phyloP scores from a whole-genome alignment of 1,284 basidiomycete genomes.

The Phenoliferia sp. region DNA sequence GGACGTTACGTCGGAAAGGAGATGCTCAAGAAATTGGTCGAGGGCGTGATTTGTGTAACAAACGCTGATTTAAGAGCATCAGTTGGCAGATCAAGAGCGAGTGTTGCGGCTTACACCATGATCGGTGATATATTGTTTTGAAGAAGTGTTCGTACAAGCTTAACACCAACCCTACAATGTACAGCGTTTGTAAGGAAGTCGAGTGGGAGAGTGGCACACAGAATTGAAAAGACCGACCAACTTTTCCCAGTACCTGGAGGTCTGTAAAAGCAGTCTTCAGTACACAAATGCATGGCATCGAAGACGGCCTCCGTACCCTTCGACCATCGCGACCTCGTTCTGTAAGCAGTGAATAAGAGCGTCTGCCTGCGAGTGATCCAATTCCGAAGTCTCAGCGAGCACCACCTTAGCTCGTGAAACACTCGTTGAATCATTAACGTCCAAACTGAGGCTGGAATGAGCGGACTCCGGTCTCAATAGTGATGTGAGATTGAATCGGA shows the following conservation, averaged over 20 bases:
- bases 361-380: conserved; percentile 63
- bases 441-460: conserved; percentile 39
- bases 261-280: conserved; percentile 39
- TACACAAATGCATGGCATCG: too few species aligned
- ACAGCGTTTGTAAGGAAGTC: neutral
- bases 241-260: conserved; percentile 69
- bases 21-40: conserved; percentile 60
- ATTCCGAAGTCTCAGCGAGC: conserved; percentile 47
- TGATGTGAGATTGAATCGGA: conserved; percentile 50
- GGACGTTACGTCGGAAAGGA: conserved; percentile 60
- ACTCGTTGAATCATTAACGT: conserved; percentile 44
- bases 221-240: conserved; percentile 33
- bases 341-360: conserved; percentile 59
- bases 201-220: conserved; percentile 45
- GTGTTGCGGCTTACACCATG: conserved; percentile 16
- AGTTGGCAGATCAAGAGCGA: neutral
- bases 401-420: conserved; percentile 46
- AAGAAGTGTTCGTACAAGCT: conserved; percentile 60
- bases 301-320: too few species aligned
- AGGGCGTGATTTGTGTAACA: conserved; percentile 71
- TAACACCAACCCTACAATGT: conserved; percentile 50
- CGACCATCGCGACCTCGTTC: conserved; percentile 59
- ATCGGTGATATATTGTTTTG: conserved; percentile 53
- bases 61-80: conserved; percentile 49
- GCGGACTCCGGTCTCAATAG: conserved; percentile 39